Base-by-base conservation (phyloP, 1,284 basidiomycete genomes). In the Ganoderma lucidum region DNA sequence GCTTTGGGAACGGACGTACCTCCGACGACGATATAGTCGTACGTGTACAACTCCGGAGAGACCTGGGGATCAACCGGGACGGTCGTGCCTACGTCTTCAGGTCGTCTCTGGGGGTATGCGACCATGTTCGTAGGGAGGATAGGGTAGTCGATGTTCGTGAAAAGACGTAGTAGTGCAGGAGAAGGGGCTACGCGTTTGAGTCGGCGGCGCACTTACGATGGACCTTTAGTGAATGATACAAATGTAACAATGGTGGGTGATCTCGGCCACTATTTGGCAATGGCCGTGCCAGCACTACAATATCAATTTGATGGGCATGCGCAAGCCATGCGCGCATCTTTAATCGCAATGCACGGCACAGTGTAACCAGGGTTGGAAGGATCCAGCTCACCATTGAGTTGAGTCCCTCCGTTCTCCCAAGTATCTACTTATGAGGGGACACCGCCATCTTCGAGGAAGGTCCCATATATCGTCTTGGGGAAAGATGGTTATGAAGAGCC, bases 11-110 rank as follows among this genome's bases (percentile, higher is more conserved):
- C 6, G 39, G 19, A 55, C 72, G 44, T 17, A 71, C 70, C 71
- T 58, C 75, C 75, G 19, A 75, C 72, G 56, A 76, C 64, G 61
- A 76, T 75, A 51, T 71, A 76, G 69, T 76, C 75, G 63, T 75
- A 76, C 15, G 68, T 72, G 55, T 58, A 60, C 10, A 58, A 35
- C 1, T 66, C 62, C 5, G 60, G n/a, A 17, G 59, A 30, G 6
- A 61, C 35, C 1, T 32, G 12, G 14, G 55, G 23, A 6, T 42
- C 41, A 2, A 60, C 23, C 12, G 63, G 58, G 17, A 62, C 56
- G 1, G 60, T 17, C n/a, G 61, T 63, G 39, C 71, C 71, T 8
- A 67, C 71, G 28, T 71, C 61, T 15, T 65, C 45, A 0, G 68
- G 71, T 17, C 12, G 15, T 32, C 48, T 23, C 48, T 62, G 58